phyloP scores from a whole-genome alignment of 139 green algal genomes.

The Micractinium conductrix region DNA sequence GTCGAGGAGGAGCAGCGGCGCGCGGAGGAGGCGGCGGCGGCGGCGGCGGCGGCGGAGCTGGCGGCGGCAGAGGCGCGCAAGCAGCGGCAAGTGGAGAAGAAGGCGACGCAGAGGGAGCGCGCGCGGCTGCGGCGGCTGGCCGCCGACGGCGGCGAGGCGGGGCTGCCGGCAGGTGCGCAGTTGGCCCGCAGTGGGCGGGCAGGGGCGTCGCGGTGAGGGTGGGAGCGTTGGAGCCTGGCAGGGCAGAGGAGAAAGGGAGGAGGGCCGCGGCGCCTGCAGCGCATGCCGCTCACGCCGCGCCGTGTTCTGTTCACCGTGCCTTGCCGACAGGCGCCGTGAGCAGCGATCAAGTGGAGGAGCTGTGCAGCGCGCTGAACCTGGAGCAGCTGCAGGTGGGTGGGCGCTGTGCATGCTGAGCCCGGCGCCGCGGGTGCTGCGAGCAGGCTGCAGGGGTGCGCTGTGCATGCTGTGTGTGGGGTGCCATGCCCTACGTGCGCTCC shows the following conservation, averaged over 20 bases:
- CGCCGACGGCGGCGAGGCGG: conserved; percentile 57
- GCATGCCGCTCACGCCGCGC: too few species aligned
- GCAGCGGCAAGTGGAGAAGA: conserved; percentile 84
- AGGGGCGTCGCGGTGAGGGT: too few species aligned
- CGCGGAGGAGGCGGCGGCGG: conserved; percentile 52
- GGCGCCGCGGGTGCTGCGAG: too few species aligned
- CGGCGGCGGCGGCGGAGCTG: conserved; percentile 53
- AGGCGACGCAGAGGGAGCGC: conserved; percentile 85
- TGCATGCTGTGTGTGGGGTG: too few species aligned
- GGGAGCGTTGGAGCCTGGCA: too few species aligned
- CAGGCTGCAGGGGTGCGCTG: too few species aligned
- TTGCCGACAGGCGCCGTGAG: conserved; percentile 28
- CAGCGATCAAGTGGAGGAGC: conserved; percentile 66
- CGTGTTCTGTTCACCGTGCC: too few species aligned
- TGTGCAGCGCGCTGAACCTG: conserved; percentile 63
- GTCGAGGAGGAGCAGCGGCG: conserved; percentile 39
- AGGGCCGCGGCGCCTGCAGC: too few species aligned
- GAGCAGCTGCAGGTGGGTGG: conserved; percentile 43
- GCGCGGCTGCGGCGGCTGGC: conserved; percentile 68
- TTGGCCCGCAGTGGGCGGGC: too few species aligned
- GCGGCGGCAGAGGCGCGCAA: conserved; percentile 66
- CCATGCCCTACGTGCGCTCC: too few species aligned
- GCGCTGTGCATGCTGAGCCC: too few species aligned
- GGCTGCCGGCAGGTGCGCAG: conserved; percentile 7
- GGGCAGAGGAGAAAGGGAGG: too few species aligned